These are phyloP conservation scores for Nevesoporus exiguus DNA, from an alignment of 768 basidiomycete genomes.

Conservation along the genomic window DNA sequence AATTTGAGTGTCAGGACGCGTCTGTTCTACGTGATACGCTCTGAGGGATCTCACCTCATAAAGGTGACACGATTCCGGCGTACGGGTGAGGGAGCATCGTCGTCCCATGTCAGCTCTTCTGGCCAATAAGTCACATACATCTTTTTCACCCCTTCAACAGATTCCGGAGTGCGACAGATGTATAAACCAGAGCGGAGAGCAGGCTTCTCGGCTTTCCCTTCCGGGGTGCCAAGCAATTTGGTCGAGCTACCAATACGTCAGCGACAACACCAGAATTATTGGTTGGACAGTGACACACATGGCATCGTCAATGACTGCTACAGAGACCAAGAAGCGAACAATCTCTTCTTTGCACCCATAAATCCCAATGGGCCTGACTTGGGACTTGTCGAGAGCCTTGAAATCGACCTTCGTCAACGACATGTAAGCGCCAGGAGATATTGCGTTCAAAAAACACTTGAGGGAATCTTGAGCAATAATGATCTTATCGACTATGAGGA, in stretches of 20 bases:
- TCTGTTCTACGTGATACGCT: neutral
- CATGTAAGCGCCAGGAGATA: slow-evolving; percentile 49
- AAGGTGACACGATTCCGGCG: slow-evolving; percentile 54
- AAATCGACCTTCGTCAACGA: slow-evolving; percentile 60
- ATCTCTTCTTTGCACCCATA: slow-evolving; percentile 56
- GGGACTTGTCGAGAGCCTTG: slow-evolving; percentile 43
- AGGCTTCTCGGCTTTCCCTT: slow-evolving; percentile 9
- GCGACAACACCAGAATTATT: neutral
- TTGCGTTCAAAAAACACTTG: slow-evolving; percentile 42
- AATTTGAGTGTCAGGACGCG: neutral
- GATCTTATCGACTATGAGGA: slow-evolving; percentile 53
- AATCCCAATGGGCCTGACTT: slow-evolving; percentile 49
- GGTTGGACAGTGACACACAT: slow-evolving; percentile 34
- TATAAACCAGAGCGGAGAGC: slow-evolving; percentile 52
- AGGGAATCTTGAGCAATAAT: slow-evolving; percentile 56
- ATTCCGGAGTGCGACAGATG: slow-evolving; percentile 28
- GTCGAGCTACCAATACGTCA: slow-evolving; percentile 10
- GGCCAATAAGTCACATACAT: slow-evolving; percentile 61
- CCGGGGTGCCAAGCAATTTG: slow-evolving; percentile 7
- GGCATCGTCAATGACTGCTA: slow-evolving; percentile 35
- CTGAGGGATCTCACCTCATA: slow-evolving; percentile 43
- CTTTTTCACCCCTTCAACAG: slow-evolving; percentile 11
- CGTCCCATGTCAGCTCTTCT: slow-evolving; percentile 56
- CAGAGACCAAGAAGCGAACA: slow-evolving; percentile 40
- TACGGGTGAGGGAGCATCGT: slow-evolving; percentile 44